Evolutionary conservation across 2,329 filamentous ascomycete species (phyloP).

Genomic region (Ascochyta koolunga): DNA sequence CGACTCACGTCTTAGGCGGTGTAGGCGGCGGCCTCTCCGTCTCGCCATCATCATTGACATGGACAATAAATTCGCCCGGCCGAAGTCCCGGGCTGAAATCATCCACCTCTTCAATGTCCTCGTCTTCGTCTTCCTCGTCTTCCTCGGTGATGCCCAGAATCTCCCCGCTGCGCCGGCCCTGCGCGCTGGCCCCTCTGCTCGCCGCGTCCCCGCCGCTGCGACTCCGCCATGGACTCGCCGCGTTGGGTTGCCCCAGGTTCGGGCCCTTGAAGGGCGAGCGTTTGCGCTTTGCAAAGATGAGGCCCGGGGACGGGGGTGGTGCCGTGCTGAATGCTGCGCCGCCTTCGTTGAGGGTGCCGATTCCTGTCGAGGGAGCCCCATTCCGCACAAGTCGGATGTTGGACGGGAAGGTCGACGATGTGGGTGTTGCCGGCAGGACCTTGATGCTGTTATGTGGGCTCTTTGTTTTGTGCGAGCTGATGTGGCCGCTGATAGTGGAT

Average conservation of each 20-base stretch:
- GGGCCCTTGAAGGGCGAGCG: slow-evolving; percentile 83
- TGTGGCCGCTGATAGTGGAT: slow-evolving; percentile 61
- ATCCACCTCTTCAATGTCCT: slow-evolving; percentile 62
- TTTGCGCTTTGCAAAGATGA: slow-evolving; percentile 83
- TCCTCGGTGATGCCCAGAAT: slow-evolving; percentile 65
- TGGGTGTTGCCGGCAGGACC: slow-evolving; percentile 90
- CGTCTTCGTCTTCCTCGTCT: slow-evolving; percentile 46
- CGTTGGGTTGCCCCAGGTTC: slow-evolving; percentile 49
- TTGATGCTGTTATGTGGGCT: slow-evolving; percentile 86
- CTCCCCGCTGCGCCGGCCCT: slow-evolving; percentile 73
- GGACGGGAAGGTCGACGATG: slow-evolving; percentile 72
- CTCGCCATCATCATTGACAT: slow-evolving; percentile 8
- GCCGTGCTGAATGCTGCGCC: slow-evolving; percentile 57
- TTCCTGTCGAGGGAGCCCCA: slow-evolving; percentile 46
- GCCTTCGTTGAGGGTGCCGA: slow-evolving; percentile 44
- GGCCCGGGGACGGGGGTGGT: slow-evolving; percentile 63
- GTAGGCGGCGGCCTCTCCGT: neutral
- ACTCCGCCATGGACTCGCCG: slow-evolving; percentile 50
- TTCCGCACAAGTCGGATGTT: slow-evolving; percentile 80
- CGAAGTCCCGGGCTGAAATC: slow-evolving; percentile 59
- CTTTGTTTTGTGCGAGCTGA: slow-evolving; percentile 68
- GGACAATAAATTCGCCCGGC: slow-evolving; percentile 35
- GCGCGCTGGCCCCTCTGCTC: slow-evolving; percentile 60
- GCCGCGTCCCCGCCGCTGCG: slow-evolving; percentile 15
- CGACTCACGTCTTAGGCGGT: neutral